Conservation (phyloP, 257 asterid species). For the Solanum virginianum region DNA sequence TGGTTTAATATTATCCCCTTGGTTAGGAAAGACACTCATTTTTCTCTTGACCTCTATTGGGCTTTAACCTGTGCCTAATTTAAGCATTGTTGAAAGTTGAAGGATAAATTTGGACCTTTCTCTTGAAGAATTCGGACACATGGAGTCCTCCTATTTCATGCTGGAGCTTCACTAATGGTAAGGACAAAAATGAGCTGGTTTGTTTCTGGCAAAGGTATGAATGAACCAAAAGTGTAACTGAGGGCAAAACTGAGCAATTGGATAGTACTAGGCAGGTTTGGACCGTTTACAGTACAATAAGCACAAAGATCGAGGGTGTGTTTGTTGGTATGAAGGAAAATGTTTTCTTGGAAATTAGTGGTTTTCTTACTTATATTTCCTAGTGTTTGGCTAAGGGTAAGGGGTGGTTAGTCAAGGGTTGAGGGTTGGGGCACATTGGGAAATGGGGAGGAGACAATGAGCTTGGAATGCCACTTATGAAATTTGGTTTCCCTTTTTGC, state of each 20-base stretch:
- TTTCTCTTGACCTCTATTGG: background rate
- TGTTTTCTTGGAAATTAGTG: background rate
- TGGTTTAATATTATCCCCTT: background rate
- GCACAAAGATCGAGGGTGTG: background rate
- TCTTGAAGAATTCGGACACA: background rate
- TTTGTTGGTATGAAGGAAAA: background rate
- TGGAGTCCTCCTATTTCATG: background rate
- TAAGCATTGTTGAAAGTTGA: background rate
- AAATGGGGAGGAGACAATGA: background rate
- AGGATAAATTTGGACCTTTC: background rate
- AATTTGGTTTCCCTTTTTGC: background rate
- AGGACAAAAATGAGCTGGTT: background rate
- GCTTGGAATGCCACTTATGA: background rate
- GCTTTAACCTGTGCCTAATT: background rate
- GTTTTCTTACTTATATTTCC: background rate
- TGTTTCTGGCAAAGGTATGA: background rate
- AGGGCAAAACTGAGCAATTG: background rate
- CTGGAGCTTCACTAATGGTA: background rate
- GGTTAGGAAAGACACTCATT: background rate
- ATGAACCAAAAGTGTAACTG: background rate
- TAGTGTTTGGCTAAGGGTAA: background rate
- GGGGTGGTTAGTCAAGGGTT: background rate
- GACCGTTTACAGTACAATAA: background rate
- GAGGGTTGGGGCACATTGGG: background rate
- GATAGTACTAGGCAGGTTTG: background rate